A percentile compares a stretch with the other conserved stretches of the same genome.
phyloP scores from a whole-genome alignment of 2,329 filamentous ascomycete species.

The Aspergillus vadensis region DNA sequence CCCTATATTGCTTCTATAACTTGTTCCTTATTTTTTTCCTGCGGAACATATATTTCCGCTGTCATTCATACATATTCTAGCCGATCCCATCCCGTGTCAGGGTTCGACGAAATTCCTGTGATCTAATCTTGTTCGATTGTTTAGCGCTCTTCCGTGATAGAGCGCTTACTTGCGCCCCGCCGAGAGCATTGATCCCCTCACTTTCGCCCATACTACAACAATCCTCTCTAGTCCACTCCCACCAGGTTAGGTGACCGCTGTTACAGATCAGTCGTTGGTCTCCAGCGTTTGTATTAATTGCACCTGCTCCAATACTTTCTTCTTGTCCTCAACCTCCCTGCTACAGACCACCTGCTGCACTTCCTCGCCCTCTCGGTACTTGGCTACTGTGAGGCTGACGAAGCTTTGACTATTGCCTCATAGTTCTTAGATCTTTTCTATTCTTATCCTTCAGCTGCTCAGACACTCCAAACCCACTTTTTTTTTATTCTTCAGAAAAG shows the following conservation, averaged over 20 bases:
- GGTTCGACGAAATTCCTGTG: not conserved
- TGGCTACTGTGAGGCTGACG: not conserved
- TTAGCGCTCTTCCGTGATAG: conserved; percentile 1
- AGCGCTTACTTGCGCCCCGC: conserved; percentile 12
- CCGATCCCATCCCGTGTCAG: not conserved
- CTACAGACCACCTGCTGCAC: not conserved
- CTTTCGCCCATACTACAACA: not conserved
- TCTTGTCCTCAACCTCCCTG: not conserved
- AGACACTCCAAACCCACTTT: not conserved
- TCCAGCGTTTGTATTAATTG: not conserved
- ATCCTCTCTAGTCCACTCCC: not conserved
- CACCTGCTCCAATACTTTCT: not conserved
- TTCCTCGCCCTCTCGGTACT: not conserved
- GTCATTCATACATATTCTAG: not conserved
- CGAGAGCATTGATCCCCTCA: conserved; percentile 10
- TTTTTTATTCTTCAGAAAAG: not conserved
- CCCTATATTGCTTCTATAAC: not conserved
- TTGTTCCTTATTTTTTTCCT: not conserved
- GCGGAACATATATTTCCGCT: not conserved
- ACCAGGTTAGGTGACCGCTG: conserved; percentile 5
- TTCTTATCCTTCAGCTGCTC: not conserved
- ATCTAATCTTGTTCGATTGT: not conserved
- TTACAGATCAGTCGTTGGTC: not conserved
- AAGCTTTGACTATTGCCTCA: not conserved
- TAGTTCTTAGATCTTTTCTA: not conserved